phyloP scores from a whole-genome alignment of 495 filamentous ascomycete species.

The Penicillium nucicola region DNA sequence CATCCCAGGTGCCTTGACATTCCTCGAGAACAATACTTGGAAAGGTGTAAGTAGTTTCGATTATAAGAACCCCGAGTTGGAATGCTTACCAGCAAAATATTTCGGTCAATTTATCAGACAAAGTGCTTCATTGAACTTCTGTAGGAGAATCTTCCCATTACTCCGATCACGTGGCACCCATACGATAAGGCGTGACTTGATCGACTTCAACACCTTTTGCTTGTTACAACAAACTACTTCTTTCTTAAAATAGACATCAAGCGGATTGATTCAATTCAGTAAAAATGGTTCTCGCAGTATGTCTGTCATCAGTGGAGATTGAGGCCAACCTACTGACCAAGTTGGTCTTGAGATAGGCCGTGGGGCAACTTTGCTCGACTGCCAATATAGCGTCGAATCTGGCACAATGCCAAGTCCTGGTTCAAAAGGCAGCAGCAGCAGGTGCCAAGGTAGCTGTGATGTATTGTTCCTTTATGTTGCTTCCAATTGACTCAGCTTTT shows the following conservation, averaged over 20 bases:
- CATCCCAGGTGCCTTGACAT: neutral
- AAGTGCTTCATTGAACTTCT: no score
- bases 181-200: no score
- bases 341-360: conserved; percentile 53
- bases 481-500: conserved; percentile 1
- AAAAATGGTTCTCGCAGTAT: conserved; percentile 38
- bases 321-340: neutral
- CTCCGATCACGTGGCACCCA: no score
- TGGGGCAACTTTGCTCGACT: conserved; percentile 86
- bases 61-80: no score
- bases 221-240: neutral
- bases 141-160: no score
- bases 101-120: no score
- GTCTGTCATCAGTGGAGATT: neutral
- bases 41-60: no score
- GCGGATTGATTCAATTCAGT: neutral
- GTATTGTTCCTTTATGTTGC: neutral
- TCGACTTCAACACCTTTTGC: neutral
- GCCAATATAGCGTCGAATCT: conserved; percentile 77
- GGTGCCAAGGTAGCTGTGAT: conserved; percentile 65
- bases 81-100: no score
- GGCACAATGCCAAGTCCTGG: conserved; percentile 64
- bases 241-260: neutral
- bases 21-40: no score
- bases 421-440: conserved; percentile 67